Percentiles rank a stretch among this genome's conserved stretches.
Evolutionary conservation across 352 stramenopile genomes (phyloP).

Genomic region (Phytophthora uliginosa): DNA sequence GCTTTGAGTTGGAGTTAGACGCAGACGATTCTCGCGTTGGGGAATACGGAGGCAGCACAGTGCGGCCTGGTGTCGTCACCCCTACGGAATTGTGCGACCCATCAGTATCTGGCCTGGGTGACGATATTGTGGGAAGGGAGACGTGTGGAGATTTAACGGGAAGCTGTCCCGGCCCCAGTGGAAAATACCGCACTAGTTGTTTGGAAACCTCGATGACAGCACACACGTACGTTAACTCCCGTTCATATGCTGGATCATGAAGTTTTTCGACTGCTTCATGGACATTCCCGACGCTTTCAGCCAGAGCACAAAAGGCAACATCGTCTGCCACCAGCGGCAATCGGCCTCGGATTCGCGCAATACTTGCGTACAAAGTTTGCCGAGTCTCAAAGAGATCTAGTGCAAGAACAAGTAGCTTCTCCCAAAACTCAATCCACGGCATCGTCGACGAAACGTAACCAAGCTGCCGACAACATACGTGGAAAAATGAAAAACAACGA

Average conservation of each 20-base stretch:
- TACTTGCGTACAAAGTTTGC: slow-evolving; percentile 43
- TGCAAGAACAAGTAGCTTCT: slow-evolving; percentile 52
- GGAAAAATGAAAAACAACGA: neutral
- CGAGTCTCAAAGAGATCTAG: slow-evolving; percentile 64
- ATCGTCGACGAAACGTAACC: slow-evolving; percentile 64
- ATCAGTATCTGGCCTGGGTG: slow-evolving; percentile 13
- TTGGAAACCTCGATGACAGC: slow-evolving; percentile 57
- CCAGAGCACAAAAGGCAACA: slow-evolving; percentile 67
- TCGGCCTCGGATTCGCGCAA: slow-evolving; percentile 52
- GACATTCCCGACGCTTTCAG: slow-evolving; percentile 61
- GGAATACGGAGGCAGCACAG: slow-evolving; percentile 37
- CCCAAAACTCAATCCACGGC: slow-evolving; percentile 70
- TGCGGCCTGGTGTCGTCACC: slow-evolving; percentile 9
- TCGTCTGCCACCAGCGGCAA: slow-evolving; percentile 58
- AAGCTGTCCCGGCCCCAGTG: slow-evolving; percentile 9
- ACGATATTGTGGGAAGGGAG: slow-evolving; percentile 45
- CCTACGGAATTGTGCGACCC: neutral
- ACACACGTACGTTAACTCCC: slow-evolving; percentile 70
- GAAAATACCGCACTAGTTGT: slow-evolving; percentile 29
- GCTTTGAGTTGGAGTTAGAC: slow-evolving; percentile 19
- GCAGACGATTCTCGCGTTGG: slow-evolving; percentile 2
- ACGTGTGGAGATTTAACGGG: slow-evolving; percentile 24
- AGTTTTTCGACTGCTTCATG: slow-evolving; percentile 64
- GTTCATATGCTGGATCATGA: slow-evolving; percentile 60
- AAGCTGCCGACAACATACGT: slow-evolving; percentile 33